Conservation (phyloP, 306 rosid genomes). For the Adenanthera pavonina region DNA sequence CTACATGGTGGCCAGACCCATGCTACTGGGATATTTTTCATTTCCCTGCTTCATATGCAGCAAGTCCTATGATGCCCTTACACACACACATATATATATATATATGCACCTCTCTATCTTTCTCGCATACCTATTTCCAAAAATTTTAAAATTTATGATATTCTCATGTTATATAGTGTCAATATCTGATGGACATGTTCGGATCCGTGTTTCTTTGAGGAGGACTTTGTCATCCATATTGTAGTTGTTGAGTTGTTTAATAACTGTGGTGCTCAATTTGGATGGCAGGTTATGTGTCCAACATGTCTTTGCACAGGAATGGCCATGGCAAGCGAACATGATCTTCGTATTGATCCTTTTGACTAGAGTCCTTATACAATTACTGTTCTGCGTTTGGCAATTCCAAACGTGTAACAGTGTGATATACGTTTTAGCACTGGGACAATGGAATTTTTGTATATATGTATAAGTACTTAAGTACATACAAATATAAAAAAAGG, state of each 20-base stretch:
- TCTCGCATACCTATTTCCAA: too few relatives aligned
- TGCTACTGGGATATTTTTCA: neutral
- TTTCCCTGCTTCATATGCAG: too few relatives aligned
- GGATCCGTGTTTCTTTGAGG: neutral
- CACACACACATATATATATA: too few relatives aligned
- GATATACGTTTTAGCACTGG: slow-evolving; percentile 5
- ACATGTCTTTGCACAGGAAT: slow-evolving; percentile 98
- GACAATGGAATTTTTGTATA: slow-evolving; percentile 44
- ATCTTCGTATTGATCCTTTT: slow-evolving; percentile 93
- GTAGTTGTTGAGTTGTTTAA: slow-evolving; percentile 5
- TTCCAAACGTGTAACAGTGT: slow-evolving; percentile 21
- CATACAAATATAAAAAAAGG: slow-evolving; percentile 28
- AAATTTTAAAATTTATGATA: too few relatives aligned
- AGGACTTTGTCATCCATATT: neutral
- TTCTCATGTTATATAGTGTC: too few relatives aligned
- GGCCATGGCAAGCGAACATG: slow-evolving; percentile 99
- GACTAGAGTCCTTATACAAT: slow-evolving; percentile 51
- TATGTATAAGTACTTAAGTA: slow-evolving; percentile 25
- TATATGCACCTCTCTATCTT: too few relatives aligned
- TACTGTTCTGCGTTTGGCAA: neutral
- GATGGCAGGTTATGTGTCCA: slow-evolving; percentile 93
- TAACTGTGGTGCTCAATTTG: slow-evolving; percentile 9
- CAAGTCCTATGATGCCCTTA: too few relatives aligned
- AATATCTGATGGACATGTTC: neutral
- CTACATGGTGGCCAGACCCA: neutral